Percentiles rank a stretch among this genome's conserved stretches.
These are phyloP conservation scores for Exobasidium rhododendri DNA, from an alignment of 1,284 basidiomycete species.

Conservation along the genomic window DNA sequence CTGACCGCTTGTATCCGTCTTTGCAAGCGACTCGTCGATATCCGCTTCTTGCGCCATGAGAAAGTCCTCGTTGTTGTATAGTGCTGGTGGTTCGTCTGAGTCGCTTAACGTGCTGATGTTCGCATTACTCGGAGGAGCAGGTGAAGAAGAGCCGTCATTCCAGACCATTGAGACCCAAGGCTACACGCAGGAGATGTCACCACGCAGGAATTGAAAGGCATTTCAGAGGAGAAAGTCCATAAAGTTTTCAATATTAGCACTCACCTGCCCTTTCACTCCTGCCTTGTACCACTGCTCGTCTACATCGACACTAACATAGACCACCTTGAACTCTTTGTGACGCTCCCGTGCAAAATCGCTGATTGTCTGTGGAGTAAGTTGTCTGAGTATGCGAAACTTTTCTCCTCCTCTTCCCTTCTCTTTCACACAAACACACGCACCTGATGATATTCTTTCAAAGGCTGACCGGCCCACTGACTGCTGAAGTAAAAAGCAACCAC, in stretches of 20 bases:
- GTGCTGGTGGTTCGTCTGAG: conserved; percentile 20
- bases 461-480: conserved; percentile 45
- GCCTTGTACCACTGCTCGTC: conserved; percentile 50
- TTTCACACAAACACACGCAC: conserved; percentile 2
- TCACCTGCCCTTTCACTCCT: conserved; percentile 43
- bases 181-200: conserved; percentile 1
- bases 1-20: conserved; percentile 41
- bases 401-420: conserved; percentile 12
- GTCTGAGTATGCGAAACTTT: no score
- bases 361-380: conserved; percentile 31
- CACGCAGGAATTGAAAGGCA: neutral
- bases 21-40: conserved; percentile 50
- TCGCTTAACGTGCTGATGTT: conserved; percentile 19
- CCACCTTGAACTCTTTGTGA: conserved; percentile 52
- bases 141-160: conserved; percentile 54
- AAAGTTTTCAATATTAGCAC: conserved; percentile 7
- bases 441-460: conserved; percentile 38
- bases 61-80: conserved; percentile 52
- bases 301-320: conserved; percentile 55
- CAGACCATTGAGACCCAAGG: conserved; percentile 55
- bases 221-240: neutral
- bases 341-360: conserved; percentile 40
- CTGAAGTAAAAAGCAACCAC: conserved; percentile 56
- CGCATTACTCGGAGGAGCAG: neutral
- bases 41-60: conserved; percentile 55